Percentiles rank a stretch among this genome's conserved stretches.
Evolutionary conservation across 2,329 filamentous ascomycete species (phyloP).

Genomic region (Colletotrichum orchidophilum): DNA sequence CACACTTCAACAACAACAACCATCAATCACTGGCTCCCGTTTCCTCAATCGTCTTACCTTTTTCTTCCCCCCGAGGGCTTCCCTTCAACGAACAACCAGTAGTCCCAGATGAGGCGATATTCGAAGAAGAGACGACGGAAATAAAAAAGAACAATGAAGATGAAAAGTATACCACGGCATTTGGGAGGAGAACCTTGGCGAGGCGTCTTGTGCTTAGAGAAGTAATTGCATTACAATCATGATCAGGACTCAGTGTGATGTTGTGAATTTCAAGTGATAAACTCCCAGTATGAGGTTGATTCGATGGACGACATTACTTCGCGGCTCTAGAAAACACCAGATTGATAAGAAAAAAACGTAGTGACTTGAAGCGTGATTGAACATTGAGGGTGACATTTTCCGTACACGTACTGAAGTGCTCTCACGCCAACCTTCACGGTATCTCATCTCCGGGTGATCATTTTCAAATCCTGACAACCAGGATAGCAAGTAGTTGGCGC

Average conservation of each 20-base stretch:
- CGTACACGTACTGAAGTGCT: no score
- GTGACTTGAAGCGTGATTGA: no score
- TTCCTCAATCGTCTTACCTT: neutral
- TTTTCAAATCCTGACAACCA: neutral
- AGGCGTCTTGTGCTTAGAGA: conserved; percentile 31
- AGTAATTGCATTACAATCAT: conserved; percentile 17
- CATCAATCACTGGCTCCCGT: neutral
- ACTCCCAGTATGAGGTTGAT: neutral
- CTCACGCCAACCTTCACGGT: no score
- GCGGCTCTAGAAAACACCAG: no score
- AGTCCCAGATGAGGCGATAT: conserved; percentile 25
- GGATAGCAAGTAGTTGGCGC: neutral
- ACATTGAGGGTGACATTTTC: no score
- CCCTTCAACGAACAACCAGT: neutral
- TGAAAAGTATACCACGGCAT: conserved; percentile 19
- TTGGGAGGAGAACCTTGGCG: conserved; percentile 15
- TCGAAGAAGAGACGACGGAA: neutral
- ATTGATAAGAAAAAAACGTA: no score
- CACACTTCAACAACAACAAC: conserved; percentile 22
- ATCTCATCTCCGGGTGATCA: neutral
- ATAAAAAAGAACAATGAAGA: conserved; percentile 3
- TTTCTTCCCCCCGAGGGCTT: neutral
- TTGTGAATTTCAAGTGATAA: neutral
- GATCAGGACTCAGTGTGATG: neutral
- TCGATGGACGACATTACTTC: neutral